These are phyloP conservation scores for Epichloe brachyelytri DNA, from an alignment of 2,329 filamentous ascomycete species.

Conservation along the genomic window DNA sequence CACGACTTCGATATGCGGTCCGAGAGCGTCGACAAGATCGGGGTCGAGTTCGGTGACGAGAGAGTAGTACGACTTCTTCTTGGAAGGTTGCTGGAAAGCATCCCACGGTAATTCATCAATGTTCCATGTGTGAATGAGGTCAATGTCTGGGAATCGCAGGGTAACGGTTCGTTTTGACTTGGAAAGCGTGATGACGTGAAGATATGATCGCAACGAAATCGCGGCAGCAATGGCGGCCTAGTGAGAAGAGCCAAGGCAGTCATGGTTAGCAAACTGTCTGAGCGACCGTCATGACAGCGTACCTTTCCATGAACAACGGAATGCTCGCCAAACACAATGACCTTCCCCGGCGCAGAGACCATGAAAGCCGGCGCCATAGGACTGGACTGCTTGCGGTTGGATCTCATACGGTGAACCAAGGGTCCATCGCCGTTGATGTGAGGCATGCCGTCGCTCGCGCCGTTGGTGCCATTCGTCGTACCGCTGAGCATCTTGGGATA, in stretches of 20 bases:
- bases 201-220: conserved; percentile 89
- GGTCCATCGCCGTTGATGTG: conserved; percentile 24
- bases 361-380: conserved; percentile 83
- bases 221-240: conserved; percentile 86
- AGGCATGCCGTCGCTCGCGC: conserved; percentile 13
- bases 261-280: neutral
- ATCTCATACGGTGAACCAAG: conserved; percentile 23
- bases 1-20: conserved; percentile 63
- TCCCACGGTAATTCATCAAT: conserved; percentile 86
- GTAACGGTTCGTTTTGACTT: conserved; percentile 84
- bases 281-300: conserved; percentile 11
- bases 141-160: conserved; percentile 82
- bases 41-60: conserved; percentile 72
- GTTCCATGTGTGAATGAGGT: conserved; percentile 82
- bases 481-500: conserved; percentile 9
- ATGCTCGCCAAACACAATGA: conserved; percentile 96
- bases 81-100: conserved; percentile 62
- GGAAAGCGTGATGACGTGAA: conserved; percentile 86
- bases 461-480: conserved; percentile 13
- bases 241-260: neutral
- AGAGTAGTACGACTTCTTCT: conserved; percentile 94
- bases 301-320: conserved; percentile 96
- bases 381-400: conserved; percentile 44
- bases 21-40: conserved; percentile 67
- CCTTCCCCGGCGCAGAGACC: conserved; percentile 95